Evolutionary conservation across 257 asterid genomes (phyloP), one percentile per base, ranked within the genome.

Genomic region (Rauvolfia tetraphylla): DNA sequence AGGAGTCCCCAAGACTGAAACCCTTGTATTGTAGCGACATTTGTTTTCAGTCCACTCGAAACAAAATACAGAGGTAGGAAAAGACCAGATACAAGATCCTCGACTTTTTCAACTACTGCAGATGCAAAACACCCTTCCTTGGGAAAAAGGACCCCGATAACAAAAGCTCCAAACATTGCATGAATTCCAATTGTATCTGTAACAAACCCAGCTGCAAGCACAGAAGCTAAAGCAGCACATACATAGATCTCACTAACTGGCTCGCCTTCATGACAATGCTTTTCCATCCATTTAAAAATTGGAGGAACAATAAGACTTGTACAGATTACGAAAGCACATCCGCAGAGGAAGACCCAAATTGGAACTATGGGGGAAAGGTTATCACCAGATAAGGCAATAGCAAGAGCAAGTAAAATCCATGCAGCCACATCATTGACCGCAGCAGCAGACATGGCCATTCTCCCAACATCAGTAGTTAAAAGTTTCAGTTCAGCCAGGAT

Each of bases 371-470:
- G 91, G 4, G 97, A 86, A n/a, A 74, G 63, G 8, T 85, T 87
- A 3, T 82, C 85, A 57, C 97, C 96, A 0, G 96, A 90, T 20
- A 90, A 73, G 63, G 95, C 93, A 23, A 90, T 83, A 0, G 96
- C 97, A 34, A 92, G 81, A 53, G 97, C 97, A 1, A 92, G 94
- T 44, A 90, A 84, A 61, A 90, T 83, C 97, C 96, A 92, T 0
- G 97, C 97, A 0, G 96, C 97, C 66, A 92, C 91, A 4, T 92
- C 97, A 36, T 92, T 92, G 31, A 88, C 92, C 0, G 97, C 97
- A 1, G 96, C 97, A 0, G 97, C 97, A 2, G 97, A 90, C 95
- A 92, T 90, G 20, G 97, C 97, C 86, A 87, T 80, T 14, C 75
- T 76, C 20, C 97, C 97, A 15, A 90, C 89, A 34, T 92, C 97